phyloP scores from a whole-genome alignment of 139 green algal genomes.

The Gonium pectorale region DNA sequence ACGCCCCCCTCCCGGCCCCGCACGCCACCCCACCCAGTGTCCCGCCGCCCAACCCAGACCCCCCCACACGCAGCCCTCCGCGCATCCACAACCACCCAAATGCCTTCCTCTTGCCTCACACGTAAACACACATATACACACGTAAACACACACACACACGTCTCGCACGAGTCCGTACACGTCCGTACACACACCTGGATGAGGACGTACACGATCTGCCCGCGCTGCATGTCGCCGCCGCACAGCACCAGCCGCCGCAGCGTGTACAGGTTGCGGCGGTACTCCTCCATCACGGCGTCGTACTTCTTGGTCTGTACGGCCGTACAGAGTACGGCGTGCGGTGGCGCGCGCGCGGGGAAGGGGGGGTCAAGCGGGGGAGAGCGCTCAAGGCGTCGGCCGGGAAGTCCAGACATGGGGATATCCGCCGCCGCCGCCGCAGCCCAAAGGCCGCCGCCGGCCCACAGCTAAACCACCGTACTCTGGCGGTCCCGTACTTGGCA shows the following conservation, averaged over 20 bases:
- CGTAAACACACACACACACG: neutral
- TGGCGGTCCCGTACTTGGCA: too few relatives aligned
- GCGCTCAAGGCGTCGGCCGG: neutral
- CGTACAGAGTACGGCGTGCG: too few relatives aligned
- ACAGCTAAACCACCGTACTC: too few relatives aligned
- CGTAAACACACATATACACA: neutral
- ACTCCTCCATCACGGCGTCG: conserved; percentile 69
- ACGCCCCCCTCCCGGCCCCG: too few relatives aligned
- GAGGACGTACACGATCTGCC: conserved; percentile 67
- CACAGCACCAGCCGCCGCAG: conserved; percentile 64
- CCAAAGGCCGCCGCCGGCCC: too few relatives aligned
- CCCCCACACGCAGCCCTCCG: too few relatives aligned
- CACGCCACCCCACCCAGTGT: too few relatives aligned
- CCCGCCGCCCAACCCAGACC: too few relatives aligned
- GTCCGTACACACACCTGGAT: conserved; percentile 46
- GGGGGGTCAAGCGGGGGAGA: neutral
- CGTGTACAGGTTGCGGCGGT: conserved; percentile 68
- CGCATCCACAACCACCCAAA: too few relatives aligned
- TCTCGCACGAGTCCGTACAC: neutral
- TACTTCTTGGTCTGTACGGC: conserved; percentile 55
- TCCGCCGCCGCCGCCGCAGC: too few relatives aligned
- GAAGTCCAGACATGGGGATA: neutral
- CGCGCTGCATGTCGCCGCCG: conserved; percentile 60
- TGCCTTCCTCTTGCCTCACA: too few relatives aligned
- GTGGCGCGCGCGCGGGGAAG: too few relatives aligned